Conservation (phyloP, 2,329 filamentous ascomycete genomes). For the Sporothrix variecibatus region DNA sequence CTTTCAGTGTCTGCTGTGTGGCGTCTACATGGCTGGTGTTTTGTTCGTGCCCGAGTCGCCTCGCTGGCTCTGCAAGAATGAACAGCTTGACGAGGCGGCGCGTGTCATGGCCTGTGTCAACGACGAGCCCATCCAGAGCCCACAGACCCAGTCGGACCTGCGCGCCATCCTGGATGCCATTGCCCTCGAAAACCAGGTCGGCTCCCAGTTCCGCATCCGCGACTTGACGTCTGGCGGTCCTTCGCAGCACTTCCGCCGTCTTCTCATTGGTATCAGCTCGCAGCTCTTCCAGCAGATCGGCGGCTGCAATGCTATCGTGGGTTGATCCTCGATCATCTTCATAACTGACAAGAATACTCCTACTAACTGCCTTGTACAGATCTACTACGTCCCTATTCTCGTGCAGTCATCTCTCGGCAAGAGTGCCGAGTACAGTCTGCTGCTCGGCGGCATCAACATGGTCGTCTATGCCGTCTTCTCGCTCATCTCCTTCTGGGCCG, state of each 20-base stretch:
- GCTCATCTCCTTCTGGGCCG: slow-evolving; percentile 49
- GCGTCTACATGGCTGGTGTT: slow-evolving; percentile 36
- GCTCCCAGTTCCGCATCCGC: no score
- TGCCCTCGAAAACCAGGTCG: no score
- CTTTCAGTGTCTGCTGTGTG: slow-evolving; percentile 36
- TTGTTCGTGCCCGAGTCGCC: slow-evolving; percentile 46
- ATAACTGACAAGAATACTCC: no score
- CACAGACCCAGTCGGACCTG: slow-evolving; percentile 54
- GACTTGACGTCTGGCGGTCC: no score
- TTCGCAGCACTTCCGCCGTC: no score
- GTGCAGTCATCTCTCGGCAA: slow-evolving; percentile 50
- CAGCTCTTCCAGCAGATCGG: no score
- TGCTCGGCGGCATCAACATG: slow-evolving; percentile 58
- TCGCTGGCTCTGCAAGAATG: slow-evolving; percentile 44
- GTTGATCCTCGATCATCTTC: no score
- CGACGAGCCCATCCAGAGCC: slow-evolving; percentile 50
- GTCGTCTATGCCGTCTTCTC: slow-evolving; percentile 62
- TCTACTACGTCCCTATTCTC: slow-evolving; percentile 64
- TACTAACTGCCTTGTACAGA: slow-evolving; percentile 63
- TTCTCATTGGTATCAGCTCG: no score
- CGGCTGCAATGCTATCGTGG: no score
- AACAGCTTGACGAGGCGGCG: slow-evolving; percentile 40
- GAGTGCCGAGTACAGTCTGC: slow-evolving; percentile 50
- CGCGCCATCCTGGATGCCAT: no score
- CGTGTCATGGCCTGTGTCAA: slow-evolving; percentile 42